Percentiles rank a stretch among this genome's conserved stretches.
These are phyloP conservation scores for Volutella citrinella DNA, from an alignment of 2,329 filamentous ascomycete genomes.

Conservation along the genomic window DNA sequence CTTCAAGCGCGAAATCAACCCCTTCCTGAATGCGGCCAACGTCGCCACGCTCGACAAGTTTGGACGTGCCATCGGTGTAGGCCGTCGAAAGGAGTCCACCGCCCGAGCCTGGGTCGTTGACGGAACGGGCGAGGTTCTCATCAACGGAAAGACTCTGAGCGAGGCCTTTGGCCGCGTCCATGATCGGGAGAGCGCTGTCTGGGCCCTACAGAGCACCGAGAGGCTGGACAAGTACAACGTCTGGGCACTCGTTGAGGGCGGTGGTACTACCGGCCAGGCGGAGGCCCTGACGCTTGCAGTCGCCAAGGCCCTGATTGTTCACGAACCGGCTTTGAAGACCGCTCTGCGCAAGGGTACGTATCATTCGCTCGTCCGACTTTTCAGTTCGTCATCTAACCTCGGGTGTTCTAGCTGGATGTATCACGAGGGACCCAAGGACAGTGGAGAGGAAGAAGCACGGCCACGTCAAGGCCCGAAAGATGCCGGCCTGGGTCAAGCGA, in stretches of 20 bases:
- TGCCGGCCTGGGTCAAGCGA: slow-evolving; percentile 95
- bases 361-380: slow-evolving; percentile 8
- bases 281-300: slow-evolving; percentile 91
- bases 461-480: slow-evolving; percentile 95
- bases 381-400: slow-evolving; percentile 38
- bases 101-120: slow-evolving; percentile 88
- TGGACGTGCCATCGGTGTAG: slow-evolving; percentile 76
- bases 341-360: slow-evolving; percentile 80
- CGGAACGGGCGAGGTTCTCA: slow-evolving; percentile 81
- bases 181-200: slow-evolving; percentile 90
- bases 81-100: slow-evolving; percentile 81
- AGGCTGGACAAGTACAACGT: slow-evolving; percentile 96
- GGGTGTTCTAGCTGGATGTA: slow-evolving; percentile 70
- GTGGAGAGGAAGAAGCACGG: slow-evolving; percentile 99
- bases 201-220: slow-evolving; percentile 80
- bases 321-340: slow-evolving; percentile 90
- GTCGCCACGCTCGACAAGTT: slow-evolving; percentile 69
- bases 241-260: slow-evolving; percentile 80
- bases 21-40: slow-evolving; percentile 61
- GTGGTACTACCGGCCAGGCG: slow-evolving; percentile 91
- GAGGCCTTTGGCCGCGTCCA: slow-evolving; percentile 84
- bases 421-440: slow-evolving; percentile 84
- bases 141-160: slow-evolving; percentile 85
- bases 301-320: slow-evolving; percentile 80
- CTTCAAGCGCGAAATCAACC: slow-evolving; percentile 75